phyloP scores from a whole-genome alignment of 257 asterid species.

The Salvia miltiorrhiza region DNA sequence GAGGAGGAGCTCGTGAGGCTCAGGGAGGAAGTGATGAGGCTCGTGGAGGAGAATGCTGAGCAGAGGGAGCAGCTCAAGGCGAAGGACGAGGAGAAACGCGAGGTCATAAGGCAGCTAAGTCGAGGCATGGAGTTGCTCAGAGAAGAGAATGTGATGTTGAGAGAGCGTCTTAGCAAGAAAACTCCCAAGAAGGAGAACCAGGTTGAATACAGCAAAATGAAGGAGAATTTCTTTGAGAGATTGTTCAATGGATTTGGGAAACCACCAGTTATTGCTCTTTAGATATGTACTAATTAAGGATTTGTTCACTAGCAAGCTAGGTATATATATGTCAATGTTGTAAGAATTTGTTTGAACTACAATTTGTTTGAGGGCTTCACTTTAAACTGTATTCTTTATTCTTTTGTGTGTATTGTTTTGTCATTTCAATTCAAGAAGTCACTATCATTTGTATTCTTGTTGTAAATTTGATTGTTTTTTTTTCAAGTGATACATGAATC shows the following conservation, averaged over 20 bases:
- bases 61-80: conserved; percentile 47
- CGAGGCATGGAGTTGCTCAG: conserved; percentile 62
- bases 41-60: conserved; percentile 47
- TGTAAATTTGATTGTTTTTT: neutral
- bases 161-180: conserved; percentile 31
- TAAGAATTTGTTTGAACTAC: conserved; percentile 14
- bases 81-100: conserved; percentile 90
- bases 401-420: conserved; percentile 19
- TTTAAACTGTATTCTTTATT: conserved; percentile 21
- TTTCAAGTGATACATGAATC: neutral
- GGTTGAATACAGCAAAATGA: conserved; percentile 29
- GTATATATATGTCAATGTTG: neutral
- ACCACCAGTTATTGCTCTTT: conserved; percentile 35
- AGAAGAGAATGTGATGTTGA: conserved; percentile 59
- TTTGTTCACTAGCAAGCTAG: neutral
- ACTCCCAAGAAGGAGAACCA: conserved; percentile 38
- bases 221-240: conserved; percentile 56
- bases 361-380: neutral
- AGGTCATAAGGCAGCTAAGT: conserved; percentile 78
- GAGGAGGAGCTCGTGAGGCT: conserved; percentile 32
- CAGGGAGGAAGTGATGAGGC: conserved; percentile 53
- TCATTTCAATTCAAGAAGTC: conserved; percentile 4
- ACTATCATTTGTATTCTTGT: neutral
- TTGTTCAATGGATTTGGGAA: conserved; percentile 46
- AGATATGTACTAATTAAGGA: neutral